Base-by-base conservation (phyloP, 2,329 filamentous ascomycete genomes). In the Colletotrichum tofieldiae region DNA sequence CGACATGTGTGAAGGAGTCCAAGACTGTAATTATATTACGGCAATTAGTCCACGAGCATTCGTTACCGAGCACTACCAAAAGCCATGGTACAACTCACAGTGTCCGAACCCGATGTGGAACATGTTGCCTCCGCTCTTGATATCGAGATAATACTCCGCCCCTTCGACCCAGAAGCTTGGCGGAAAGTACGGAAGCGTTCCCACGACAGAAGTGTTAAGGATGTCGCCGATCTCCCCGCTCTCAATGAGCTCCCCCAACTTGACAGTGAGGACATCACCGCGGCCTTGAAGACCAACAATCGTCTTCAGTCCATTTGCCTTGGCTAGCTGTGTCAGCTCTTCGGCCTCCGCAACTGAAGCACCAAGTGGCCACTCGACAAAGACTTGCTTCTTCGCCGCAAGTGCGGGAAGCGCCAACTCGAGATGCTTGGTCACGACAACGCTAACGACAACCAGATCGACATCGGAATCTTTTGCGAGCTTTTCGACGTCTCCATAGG, bases 311-410 rank as follows among this genome's bases (percentile, higher is more conserved):
- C 81, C 80, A 37, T 82, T 83, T 29, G 77, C 65, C 55, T 81
- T 78, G 0, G 86, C 86, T 12, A 87, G 71, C 1, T 76, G 75
- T 0, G 79, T 75, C 26, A 89, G 77, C 72, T 86, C 84, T 55
- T 84, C 80, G 0, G 85, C 81, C 71, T 87, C 80, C 1, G 77
- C 72, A 1, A 83, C 64, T 52, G 81, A 84, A 4, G 80, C 78
- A 0, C 79, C 85, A 0, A 91, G 80, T 7, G 88, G 90, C 87
- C 89, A 92, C 79, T 92, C 89, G 0, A 89, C 83, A 68, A 82
- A 92, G 0, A 88, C 82, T 0, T 80, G 76, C 77, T 91, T 90
- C 0, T 88, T 89, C 0, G 87, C 86, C 18, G 79, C 51, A 1
- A 90, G 73, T 20, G 84, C 86, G 0, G 89, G 86, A 14, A 82